Conservation (phyloP, 345 rosid genomes). For the Gossypium australe region DNA sequence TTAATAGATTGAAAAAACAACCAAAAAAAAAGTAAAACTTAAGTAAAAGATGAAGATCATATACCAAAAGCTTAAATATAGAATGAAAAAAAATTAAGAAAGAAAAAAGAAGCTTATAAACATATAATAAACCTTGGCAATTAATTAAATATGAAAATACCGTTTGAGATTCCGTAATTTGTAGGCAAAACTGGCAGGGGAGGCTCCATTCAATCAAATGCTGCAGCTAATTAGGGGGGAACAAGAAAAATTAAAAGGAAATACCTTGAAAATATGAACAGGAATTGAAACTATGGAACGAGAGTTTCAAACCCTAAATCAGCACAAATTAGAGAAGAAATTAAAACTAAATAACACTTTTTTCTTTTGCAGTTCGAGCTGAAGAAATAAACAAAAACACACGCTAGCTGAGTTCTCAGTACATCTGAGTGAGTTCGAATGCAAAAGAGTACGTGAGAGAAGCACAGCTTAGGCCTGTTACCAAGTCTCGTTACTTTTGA, state of each 20-base stretch:
- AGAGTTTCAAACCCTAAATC: constrained; percentile 1
- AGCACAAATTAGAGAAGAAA: neutral
- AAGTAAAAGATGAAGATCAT: neutral
- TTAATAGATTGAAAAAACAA: neutral
- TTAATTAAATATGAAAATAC: neutral
- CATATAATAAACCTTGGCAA: neutral
- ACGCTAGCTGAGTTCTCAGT: neutral
- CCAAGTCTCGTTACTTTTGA: neutral
- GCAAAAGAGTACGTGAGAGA: neutral
- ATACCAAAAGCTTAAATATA: neutral
- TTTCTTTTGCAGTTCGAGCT: neutral
- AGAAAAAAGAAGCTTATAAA: neutral
- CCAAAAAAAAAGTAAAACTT: neutral
- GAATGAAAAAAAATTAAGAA: neutral
- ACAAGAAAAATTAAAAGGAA: neutral
- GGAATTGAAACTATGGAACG: neutral
- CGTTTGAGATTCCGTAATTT: constrained; percentile 3
- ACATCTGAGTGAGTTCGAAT: neutral
- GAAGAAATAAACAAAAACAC: neutral
- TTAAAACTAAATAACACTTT: neutral
- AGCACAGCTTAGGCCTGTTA: neutral
- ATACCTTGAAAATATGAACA: neutral
- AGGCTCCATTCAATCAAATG: constrained; percentile 10
- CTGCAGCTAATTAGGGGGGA: neutral
- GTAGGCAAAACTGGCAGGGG: constrained; percentile 8